Evolutionary conservation across 1,139 yeast species (phyloP).

Genomic region (Zhuliangozyma blackwelliae): DNA sequence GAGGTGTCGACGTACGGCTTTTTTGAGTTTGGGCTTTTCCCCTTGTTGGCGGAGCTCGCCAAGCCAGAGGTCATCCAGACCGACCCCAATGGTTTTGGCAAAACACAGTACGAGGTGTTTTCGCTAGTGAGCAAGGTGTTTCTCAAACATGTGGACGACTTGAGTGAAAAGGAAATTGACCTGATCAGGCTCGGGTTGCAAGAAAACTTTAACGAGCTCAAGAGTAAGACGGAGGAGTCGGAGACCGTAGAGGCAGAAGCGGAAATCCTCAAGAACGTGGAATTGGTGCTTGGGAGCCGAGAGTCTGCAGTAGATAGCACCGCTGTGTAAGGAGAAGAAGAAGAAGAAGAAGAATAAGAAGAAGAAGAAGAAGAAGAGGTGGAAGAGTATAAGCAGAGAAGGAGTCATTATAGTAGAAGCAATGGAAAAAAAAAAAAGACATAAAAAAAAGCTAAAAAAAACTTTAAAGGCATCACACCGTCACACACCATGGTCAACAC

Average conservation of each 20-base stretch:
- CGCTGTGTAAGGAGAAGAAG: background rate
- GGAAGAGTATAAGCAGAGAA: too few species aligned
- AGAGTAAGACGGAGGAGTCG: conserved; percentile 27
- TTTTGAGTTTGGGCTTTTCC: conserved; percentile 71
- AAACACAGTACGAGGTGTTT: conserved; percentile 64
- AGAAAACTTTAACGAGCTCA: conserved; percentile 25
- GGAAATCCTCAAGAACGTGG: conserved; percentile 62
- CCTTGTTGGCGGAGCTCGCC: conserved; percentile 62
- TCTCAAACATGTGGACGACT: conserved; percentile 41
- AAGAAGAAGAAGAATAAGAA: too few species aligned
- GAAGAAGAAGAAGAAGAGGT: too few species aligned
- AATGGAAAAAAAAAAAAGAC: too few species aligned
- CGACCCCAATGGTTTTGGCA: conserved; percentile 59
- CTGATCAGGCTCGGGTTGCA: conserved; percentile 35
- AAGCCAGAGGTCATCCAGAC: conserved; percentile 65
- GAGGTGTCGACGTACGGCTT: conserved; percentile 48
- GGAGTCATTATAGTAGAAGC: too few species aligned
- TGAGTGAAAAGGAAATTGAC: conserved; percentile 20
- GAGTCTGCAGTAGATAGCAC: conserved; percentile 4
- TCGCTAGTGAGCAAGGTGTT: conserved; percentile 68
- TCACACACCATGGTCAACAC: conserved; percentile 16
- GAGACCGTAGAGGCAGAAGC: conserved; percentile 51
- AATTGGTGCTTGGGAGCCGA: conserved; percentile 32
- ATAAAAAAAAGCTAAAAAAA: too few species aligned
- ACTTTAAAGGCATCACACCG: background rate